These are phyloP conservation scores for Boletellus deceptivus DNA, from an alignment of 1,284 basidiomycete species.

Conservation along the genomic window DNA sequence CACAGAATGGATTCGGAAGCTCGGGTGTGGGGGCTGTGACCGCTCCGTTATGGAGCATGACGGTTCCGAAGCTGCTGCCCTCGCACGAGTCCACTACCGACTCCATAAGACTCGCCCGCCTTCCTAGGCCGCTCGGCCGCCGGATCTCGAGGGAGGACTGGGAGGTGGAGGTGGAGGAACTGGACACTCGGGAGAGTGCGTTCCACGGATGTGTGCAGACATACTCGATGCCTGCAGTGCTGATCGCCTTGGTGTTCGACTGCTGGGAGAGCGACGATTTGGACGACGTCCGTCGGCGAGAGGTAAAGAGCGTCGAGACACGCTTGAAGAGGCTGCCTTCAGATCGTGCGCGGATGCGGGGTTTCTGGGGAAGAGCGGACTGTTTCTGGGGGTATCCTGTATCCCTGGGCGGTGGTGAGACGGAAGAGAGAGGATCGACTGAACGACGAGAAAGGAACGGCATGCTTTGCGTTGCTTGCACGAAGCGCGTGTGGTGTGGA, in stretches of 20 bases:
- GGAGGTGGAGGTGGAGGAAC: constrained; percentile 11
- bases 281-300: constrained; percentile 20
- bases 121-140: constrained; percentile 31
- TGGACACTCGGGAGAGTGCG: constrained; percentile 24
- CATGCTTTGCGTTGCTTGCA: constrained; percentile 13
- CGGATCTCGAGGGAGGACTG: constrained; percentile 34
- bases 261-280: constrained; percentile 13
- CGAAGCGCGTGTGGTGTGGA: neutral
- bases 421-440: constrained; percentile 21
- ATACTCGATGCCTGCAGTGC: constrained; percentile 19
- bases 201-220: constrained; percentile 11
- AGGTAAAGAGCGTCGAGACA: constrained; percentile 27
- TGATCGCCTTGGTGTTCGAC: neutral
- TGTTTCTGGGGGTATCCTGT: constrained; percentile 1
- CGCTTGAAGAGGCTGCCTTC: constrained; percentile 29
- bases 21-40: constrained; percentile 1
- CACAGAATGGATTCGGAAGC: constrained; percentile 23
- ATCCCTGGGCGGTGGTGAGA: constrained; percentile 4
- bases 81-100: constrained; percentile 14
- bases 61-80: constrained; percentile 7
- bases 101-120: constrained; percentile 30
- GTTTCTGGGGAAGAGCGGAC: constrained; percentile 8
- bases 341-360: constrained; percentile 25
- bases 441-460: constrained; percentile 31
- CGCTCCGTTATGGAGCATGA: neutral